A percentile compares a stretch with the other conserved stretches of the same genome.
Conservation (phyloP, 1,139 yeast genomes). For the Candida sp. region DNA sequence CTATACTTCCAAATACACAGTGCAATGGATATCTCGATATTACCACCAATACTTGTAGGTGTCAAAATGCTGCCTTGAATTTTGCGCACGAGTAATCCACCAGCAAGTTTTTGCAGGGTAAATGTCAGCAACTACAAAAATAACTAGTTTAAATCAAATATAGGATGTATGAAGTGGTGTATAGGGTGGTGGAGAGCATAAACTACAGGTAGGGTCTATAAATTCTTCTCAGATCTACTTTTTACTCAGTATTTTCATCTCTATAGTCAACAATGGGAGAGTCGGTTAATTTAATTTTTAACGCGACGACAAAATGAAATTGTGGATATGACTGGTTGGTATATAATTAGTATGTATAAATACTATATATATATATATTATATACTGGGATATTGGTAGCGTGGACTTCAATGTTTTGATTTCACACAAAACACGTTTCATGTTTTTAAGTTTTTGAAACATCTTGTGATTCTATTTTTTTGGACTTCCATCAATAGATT, state of each 20-base stretch:
- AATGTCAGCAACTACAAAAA: too few species aligned
- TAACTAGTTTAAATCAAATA: too few species aligned
- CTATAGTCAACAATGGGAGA: neutral
- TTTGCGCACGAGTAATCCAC: neutral
- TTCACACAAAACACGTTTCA: neutral
- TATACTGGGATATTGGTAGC: neutral
- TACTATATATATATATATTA: too few species aligned
- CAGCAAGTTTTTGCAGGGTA: neutral
- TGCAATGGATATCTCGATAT: neutral
- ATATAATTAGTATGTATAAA: too few species aligned
- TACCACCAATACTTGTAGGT: neutral
- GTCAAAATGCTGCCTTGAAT: neutral
- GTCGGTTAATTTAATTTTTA: neutral
- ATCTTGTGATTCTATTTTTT: neutral
- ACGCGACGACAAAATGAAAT: neutral
- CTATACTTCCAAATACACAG: neutral
- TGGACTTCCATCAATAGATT: slow-evolving; percentile 22
- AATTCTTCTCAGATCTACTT: too few species aligned
- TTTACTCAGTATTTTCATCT: too few species aligned
- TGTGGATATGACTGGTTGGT: neutral
- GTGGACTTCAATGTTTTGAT: neutral
- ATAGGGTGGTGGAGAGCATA: too few species aligned
- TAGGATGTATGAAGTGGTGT: too few species aligned
- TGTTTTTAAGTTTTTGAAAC: neutral
- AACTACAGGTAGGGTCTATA: too few species aligned